Base-by-base conservation (phyloP, 192 early-diverging fungal genomes). In the Backusella morwellensis region DNA sequence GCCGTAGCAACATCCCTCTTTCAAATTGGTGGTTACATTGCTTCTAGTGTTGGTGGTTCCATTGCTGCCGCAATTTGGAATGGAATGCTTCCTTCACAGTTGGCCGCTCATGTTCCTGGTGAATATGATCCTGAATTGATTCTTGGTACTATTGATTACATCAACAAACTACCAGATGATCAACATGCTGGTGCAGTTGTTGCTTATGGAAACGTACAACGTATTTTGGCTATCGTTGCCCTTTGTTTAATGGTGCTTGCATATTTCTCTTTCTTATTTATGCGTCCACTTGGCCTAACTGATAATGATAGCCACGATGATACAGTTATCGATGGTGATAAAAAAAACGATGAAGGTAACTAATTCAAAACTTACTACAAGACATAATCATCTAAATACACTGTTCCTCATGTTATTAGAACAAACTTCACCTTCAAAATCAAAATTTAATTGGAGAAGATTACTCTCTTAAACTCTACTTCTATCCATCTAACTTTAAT, bases 1-100 rank as follows among this genome's bases (percentile, higher is more conserved):
- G 75, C 75, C 56, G 38, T 77, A 41, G 75, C 70, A 44, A 77
- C 75, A 1, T 68, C 75, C 17, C 52, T 77, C 6, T 41, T 77
- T 0, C 75, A 70, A 56, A 41, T 77, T 29, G 42, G 68, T 35
- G 68, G 67, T 14, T 47, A 47, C 35, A 70, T 77, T 19, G 75
- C 67, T 34, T 70, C 68, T 34, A 70, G 67, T 5, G 52, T 77
- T 32, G 75, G 75, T 19, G 29, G 66, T 11, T 21, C 75, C 0
- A 71, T 77, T 36, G 75, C 75, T 34, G 68, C 47, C 32, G 75
- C 75, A 54, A 69, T 77, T 19, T 77, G 75, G 75, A 77, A 68
- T 15, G 50, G 47, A 5, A 32, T 70, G 34, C 41, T 77, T n/a
- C 75, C 75, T 56, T 19, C 34, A 44, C 32, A 77, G 56, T 34